These are phyloP conservation scores for Staphylotrichum tortipilum DNA, from an alignment of 495 filamentous ascomycete species.

Conservation along the genomic window DNA sequence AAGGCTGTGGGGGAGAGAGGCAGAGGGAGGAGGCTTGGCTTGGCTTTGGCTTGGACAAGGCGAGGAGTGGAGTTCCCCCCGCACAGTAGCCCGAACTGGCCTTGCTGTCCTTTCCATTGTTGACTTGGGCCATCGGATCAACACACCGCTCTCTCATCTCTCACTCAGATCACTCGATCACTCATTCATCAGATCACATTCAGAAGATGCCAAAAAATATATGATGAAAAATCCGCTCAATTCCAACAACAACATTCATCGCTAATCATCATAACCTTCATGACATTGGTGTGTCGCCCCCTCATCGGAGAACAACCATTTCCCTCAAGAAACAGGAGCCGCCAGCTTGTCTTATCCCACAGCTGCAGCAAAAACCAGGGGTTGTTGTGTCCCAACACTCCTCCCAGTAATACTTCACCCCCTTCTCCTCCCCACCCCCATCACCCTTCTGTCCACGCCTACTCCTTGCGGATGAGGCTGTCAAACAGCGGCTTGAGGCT, in stretches of 20 bases:
- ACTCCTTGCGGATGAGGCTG: conserved; percentile 43
- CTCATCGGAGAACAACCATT: background rate
- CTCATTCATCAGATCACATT: too few species aligned
- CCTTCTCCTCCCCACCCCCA: background rate
- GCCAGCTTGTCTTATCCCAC: background rate
- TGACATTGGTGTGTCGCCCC: background rate
- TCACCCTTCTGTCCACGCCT: background rate
- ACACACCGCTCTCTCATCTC: too few species aligned
- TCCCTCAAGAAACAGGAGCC: conserved; percentile 3
- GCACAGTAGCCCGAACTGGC: too few species aligned
- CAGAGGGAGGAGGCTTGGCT: too few species aligned
- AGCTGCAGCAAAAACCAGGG: background rate
- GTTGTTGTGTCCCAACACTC: background rate
- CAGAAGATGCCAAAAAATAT: too few species aligned
- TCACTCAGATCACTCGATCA: too few species aligned
- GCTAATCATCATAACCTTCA: conserved; percentile 5
- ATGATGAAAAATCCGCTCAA: too few species aligned
- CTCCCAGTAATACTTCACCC: background rate
- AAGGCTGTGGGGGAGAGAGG: too few species aligned
- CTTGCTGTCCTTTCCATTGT: too few species aligned
- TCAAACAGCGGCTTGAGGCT: conserved; percentile 57
- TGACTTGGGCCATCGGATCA: too few species aligned
- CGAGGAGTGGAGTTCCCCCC: too few species aligned
- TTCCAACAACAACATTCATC: conserved; percentile 1
- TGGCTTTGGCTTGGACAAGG: too few species aligned